Percentiles rank a stretch among this genome's conserved stretches.
Conservation (phyloP, 208 protist genomes). For the Trypanosoma cruzi region DNA sequence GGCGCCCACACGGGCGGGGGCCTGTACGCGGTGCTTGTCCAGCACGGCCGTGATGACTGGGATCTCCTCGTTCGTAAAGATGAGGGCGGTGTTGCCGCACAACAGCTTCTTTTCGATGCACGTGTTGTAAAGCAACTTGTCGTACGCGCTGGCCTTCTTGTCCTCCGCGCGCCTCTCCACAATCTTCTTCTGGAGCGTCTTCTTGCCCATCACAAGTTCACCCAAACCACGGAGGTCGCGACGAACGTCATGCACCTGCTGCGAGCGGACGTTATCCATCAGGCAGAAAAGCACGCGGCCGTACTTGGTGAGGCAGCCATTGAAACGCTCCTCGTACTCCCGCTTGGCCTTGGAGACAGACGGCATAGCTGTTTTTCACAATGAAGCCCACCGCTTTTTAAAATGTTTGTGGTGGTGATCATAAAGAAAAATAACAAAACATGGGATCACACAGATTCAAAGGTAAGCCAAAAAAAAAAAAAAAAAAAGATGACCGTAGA, state of each 20-base stretch:
- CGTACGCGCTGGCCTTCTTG: slow-evolving; percentile 43
- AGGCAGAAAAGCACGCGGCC: slow-evolving; percentile 95
- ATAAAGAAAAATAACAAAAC: slow-evolving; percentile 13
- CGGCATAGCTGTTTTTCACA: slow-evolving; percentile 31
- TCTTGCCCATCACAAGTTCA: slow-evolving; percentile 98
- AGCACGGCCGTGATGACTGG: slow-evolving; percentile 86
- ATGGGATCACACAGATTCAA: neutral
- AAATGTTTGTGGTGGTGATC: neutral
- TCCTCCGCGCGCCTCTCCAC: slow-evolving; percentile 77
- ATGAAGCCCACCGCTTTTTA: slow-evolving; percentile 10
- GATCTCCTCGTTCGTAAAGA: slow-evolving; percentile 98
- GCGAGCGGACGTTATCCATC: slow-evolving; percentile 98
- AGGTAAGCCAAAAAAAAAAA: slow-evolving; percentile 22
- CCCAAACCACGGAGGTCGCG: slow-evolving; percentile 95
- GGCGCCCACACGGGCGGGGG: slow-evolving; percentile 97
- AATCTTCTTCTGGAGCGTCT: slow-evolving; percentile 97
- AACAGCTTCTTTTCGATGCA: slow-evolving; percentile 76
- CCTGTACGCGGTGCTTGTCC: slow-evolving; percentile 88
- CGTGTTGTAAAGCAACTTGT: slow-evolving; percentile 62
- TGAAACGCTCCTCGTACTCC: slow-evolving; percentile 93
- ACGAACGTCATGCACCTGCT: slow-evolving; percentile 97
- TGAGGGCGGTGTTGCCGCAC: slow-evolving; percentile 96
- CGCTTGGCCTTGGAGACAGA: slow-evolving; percentile 74
- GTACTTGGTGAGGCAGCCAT: slow-evolving; percentile 94
- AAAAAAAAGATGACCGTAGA: neutral